These are phyloP conservation scores for Halenospora varia DNA, from an alignment of 495 filamentous ascomycete genomes.

Conservation along the genomic window DNA sequence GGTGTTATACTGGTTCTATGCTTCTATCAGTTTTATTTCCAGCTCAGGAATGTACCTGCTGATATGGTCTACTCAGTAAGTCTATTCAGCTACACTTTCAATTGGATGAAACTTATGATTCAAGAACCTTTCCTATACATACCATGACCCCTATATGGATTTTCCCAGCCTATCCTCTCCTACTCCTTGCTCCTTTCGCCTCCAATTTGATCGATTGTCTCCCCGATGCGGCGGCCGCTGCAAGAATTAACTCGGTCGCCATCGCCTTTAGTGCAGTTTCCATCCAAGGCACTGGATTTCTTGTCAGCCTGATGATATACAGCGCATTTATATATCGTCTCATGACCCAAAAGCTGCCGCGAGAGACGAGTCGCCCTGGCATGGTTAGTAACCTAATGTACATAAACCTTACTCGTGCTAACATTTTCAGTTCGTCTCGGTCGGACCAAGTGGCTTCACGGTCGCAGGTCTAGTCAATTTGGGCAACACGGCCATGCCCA, in stretches of 20 bases:
- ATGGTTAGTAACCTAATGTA: conserved; percentile 42
- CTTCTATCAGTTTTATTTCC: conserved; percentile 55
- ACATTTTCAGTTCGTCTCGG: conserved; percentile 58
- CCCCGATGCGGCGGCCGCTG: conserved; percentile 26
- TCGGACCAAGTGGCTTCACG: conserved; percentile 78
- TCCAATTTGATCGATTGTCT: conserved; percentile 55
- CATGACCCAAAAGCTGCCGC: conserved; percentile 87
- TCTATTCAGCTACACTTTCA: conserved; percentile 9
- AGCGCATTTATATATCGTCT: conserved; percentile 82
- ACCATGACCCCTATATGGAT: conserved; percentile 93
- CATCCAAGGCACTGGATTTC: conserved; percentile 78
- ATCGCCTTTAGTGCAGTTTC: conserved; percentile 69
- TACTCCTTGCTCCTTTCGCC: conserved; percentile 75
- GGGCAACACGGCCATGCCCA: conserved; percentile 32
- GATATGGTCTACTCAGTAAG: conserved; percentile 57
- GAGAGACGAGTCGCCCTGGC: conserved; percentile 69
- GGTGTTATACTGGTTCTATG: conserved; percentile 72
- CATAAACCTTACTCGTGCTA: neutral
- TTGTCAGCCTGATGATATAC: conserved; percentile 83
- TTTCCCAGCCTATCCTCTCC: conserved; percentile 82
- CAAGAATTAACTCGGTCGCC: conserved; percentile 45
- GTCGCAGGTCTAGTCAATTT: conserved; percentile 58
- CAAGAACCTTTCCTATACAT: conserved; percentile 68
- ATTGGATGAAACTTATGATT: neutral
- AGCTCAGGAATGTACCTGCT: conserved; percentile 70